These are phyloP conservation scores for Ascocoryne sarcoides DNA, from an alignment of 2,329 filamentous ascomycete species.

Conservation along the genomic window DNA sequence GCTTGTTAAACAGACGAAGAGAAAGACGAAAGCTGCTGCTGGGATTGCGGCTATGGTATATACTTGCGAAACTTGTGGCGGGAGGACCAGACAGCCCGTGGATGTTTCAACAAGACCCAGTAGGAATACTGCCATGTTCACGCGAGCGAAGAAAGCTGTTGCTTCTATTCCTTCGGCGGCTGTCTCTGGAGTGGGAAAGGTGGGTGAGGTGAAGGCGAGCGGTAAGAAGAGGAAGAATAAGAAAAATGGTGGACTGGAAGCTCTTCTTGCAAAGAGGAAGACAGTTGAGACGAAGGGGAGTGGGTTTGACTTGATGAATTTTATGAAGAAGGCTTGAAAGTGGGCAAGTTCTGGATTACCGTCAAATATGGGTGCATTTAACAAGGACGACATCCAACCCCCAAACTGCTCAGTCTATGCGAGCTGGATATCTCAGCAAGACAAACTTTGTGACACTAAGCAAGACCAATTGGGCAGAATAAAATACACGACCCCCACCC, in stretches of 20 bases:
- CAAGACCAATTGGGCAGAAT: no score
- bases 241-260: conserved; percentile 54
- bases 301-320: conserved; percentile 32
- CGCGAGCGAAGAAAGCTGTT: no score
- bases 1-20: conserved; percentile 1
- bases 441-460: no score
- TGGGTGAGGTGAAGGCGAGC: no score
- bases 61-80: conserved; percentile 22
- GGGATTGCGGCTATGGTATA: conserved; percentile 19
- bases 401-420: no score
- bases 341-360: no score
- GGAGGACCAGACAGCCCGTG: conserved; percentile 18
- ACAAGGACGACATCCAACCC: no score
- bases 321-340: conserved; percentile 30
- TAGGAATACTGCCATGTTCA: background rate
- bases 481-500: no score
- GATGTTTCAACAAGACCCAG: conserved; percentile 9
- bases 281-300: conserved; percentile 1
- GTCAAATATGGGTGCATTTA: no score
- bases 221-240: conserved; percentile 53
- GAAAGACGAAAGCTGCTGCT: background rate
- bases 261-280: conserved; percentile 39
- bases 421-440: no score
- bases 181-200: no score
- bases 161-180: background rate